Evolutionary conservation across 805 yeast genomes (phyloP), one percentile per base, ranked within the genome.

Genomic region (Cyberlindnera americana): DNA sequence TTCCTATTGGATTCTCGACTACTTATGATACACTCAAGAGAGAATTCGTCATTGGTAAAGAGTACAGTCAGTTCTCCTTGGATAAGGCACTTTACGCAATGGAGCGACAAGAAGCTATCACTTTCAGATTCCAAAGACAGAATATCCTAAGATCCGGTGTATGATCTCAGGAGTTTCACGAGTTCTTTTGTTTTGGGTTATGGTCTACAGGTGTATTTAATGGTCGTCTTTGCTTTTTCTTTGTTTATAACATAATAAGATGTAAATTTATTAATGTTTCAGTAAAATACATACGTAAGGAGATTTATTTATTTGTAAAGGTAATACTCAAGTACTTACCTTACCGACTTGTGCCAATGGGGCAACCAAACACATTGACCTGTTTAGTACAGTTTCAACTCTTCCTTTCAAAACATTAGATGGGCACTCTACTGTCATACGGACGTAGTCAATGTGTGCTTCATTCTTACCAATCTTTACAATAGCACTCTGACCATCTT

Each of bases 1-100:
- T 93, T 49, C 97, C 98, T 13, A 82, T 93, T 47, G 99, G 99
- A 16, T 93, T 96, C 90, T 84, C 95, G 26, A 89, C 98, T 0
- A 81, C 91, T 14, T 86, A 87, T 60, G 78, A 76, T 49, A 88
- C 95, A 4, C 71, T 93, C 41, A 75, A 86, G 53, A 77, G 83
- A 44, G 96, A 91, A 64, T 84, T 90, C 60, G 86, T 84, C 15
- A 81, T 74, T 23, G 73, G 76, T 28, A 77, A 78, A 36, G 72
- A 72, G 41, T 81, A 75, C 50, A 70, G 81, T 22, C 77, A 78
- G 37, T 75, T 77, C 37, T 91, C 95, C 0, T 67, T 91, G 48
- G 95, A 89, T 50, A 81, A 78, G 57, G 95, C 97, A 0, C 64
- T 91, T 44, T 76, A 75, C 61, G 81, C 86, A 2, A 59, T 93